A percentile compares a stretch with the other conserved stretches of the same genome.
These are phyloP conservation scores for Tricholoma sp. DNA, from an alignment of 768 basidiomycete species.

Conservation along the genomic window DNA sequence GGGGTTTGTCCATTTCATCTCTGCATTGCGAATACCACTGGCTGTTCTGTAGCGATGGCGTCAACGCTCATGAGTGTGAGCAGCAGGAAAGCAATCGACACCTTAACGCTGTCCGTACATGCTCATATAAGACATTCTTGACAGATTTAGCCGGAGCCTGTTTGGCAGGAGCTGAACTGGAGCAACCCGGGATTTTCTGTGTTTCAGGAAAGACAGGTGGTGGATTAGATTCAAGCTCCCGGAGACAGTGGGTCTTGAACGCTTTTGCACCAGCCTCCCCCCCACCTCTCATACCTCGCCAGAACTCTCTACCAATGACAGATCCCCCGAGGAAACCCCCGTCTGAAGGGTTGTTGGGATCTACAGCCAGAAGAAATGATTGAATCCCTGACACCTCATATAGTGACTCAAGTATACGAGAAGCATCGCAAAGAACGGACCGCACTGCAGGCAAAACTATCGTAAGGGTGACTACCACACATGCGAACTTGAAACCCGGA, in stretches of 20 bases:
- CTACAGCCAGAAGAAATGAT: constrained; percentile 57
- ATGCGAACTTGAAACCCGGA: constrained; percentile 14
- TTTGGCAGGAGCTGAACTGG: constrained; percentile 15
- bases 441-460: constrained; percentile 31
- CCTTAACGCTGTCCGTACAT: constrained; percentile 51
- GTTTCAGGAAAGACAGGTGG: constrained; percentile 7
- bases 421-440: constrained; percentile 42
- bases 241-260: constrained; percentile 45
- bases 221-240: constrained; percentile 17
- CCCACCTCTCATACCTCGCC: constrained; percentile 55
- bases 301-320: constrained; percentile 56
- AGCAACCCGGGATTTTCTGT: constrained; percentile 10
- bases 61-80: not conserved
- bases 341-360: constrained; percentile 42
- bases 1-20: constrained; percentile 75
- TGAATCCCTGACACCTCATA: constrained; percentile 46
- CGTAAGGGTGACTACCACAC: constrained; percentile 11
- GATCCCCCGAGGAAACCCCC: constrained; percentile 63
- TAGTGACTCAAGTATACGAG: constrained; percentile 51
- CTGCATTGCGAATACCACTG: constrained; percentile 58
- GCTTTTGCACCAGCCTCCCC: constrained; percentile 52
- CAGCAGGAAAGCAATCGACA: constrained; percentile 17
- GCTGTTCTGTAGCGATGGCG: constrained; percentile 32
- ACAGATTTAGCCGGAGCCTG: constrained; percentile 30
- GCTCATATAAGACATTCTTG: constrained; percentile 54